Percentiles rank a stretch among this genome's conserved stretches.
phyloP scores from a whole-genome alignment of 2,329 filamentous ascomycete genomes.

The Pseudogymnoascus sp. region DNA sequence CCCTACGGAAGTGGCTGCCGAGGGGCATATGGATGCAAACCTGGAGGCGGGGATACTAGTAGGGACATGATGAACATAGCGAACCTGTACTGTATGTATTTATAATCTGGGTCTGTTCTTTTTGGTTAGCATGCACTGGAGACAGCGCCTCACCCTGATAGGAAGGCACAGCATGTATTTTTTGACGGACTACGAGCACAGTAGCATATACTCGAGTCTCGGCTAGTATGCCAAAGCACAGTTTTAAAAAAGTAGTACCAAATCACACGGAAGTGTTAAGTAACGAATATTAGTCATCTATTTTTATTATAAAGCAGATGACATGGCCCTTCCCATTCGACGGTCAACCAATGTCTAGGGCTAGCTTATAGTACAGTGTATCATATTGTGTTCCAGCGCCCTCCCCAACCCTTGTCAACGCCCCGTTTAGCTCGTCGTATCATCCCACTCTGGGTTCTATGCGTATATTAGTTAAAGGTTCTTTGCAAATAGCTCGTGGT shows the following conservation, averaged over 20 bases:
- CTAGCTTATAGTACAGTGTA: slow-evolving; percentile 8
- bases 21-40: not conserved
- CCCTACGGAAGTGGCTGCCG: not conserved
- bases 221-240: not conserved
- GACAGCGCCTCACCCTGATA: not conserved
- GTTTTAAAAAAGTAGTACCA: not conserved
- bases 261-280: not conserved
- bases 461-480: slow-evolving; percentile 5
- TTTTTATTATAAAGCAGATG: slow-evolving; percentile 5
- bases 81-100: slow-evolving; percentile 4
- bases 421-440: slow-evolving; percentile 7
- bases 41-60: not conserved
- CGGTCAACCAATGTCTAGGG: slow-evolving; percentile 7
- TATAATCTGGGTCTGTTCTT: not conserved
- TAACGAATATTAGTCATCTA: slow-evolving; percentile 5
- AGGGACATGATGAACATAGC: not conserved
- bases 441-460: slow-evolving; percentile 39
- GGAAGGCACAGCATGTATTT: slow-evolving; percentile 4
- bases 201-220: not conserved
- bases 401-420: slow-evolving; percentile 2
- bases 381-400: slow-evolving; percentile 8
- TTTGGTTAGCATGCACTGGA: not conserved
- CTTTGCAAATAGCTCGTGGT: slow-evolving; percentile 1
- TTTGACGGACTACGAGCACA: not conserved
- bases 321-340: slow-evolving; percentile 1